Base-by-base conservation (phyloP, 768 basidiomycete species). In the Mycena floridula region DNA sequence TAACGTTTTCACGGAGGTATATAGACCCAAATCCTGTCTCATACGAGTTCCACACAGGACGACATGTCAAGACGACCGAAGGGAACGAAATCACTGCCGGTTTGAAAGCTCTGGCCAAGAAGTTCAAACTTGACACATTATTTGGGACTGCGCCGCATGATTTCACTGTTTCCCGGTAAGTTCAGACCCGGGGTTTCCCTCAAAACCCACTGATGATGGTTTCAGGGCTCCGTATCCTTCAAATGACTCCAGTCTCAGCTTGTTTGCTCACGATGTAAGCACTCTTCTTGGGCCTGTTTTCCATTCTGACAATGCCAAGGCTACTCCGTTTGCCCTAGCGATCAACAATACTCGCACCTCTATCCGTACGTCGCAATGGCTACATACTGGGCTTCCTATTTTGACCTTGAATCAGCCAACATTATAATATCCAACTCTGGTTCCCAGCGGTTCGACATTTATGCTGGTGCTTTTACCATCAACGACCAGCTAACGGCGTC, bases 101-200 rank as follows among this genome's bases (percentile, higher is more conserved):
- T 12, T 64, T 92, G 26, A 59, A 69, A 16, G 52, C 66, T 6
- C 71, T 89, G 20, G 70, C 79, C 0, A 49, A 66, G 39, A 61
- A 55, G 26, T 91, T 86, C 55, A 74, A 91, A 54, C 65, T 96
- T 24, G 65, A 66, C 28, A 73, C 71, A 48, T 51, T 65, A 7
- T 89, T 81, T 48, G 91, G 91, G 5, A 79, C 67, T 23, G 81
- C 89, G 0, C 90, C 91, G 1, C 79, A 80, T 22, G 82, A 86
- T 58, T 91, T 81, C 59, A 85, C 78, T 45, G 62, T 89, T 37
- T 68, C 61, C 42, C 76, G 78, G 77, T 85, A 45, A 25, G 73
- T 62, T 25, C 8, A 18, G 1, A 4, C 18, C 23, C 13, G 5
- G 15, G 4, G 16, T 23, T 8, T 13, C n/a, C 9, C 30, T 32